Base-by-base conservation (phyloP, 2,329 filamentous ascomycete genomes). In the Colletotrichum paranaense region DNA sequence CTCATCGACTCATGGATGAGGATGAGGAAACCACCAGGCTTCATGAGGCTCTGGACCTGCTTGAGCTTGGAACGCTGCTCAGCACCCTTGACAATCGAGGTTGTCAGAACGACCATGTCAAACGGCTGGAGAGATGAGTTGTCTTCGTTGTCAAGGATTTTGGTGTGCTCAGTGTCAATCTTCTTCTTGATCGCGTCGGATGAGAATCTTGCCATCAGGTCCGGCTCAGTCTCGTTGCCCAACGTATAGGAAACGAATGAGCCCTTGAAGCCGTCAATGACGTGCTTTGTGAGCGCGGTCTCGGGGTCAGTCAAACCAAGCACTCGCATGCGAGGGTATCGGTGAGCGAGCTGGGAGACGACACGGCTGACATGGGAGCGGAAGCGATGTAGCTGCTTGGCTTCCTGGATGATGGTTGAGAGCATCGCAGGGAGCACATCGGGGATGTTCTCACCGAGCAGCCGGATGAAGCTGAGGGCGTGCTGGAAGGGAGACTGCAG, bases 221-320 rank as follows among this genome's bases (percentile, higher is more conserved):
- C 79, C 5, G 72, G 68, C 19, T 63, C 60, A 6, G 77, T 76
- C 68, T 81, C 75, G 42, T 81, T 80, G 1, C 81, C 82, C 52
- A 77, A 80, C 1, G 76, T 79, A 68, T 83, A 83, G 2, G 73
- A 68, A 6, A 58, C 28, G 14, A 75, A 78, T 0, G 84, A 79
- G 12, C 80, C 81, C 3, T 85, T 86, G 4, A 84, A 86, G 1
- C 86, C 86, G 11, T 83, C 85, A 0, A 86, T 64, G 5, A 85
- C 69, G 30, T 80, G 76, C 53, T 78, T 76, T 0, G 78, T 78
- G 38, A 86, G 73, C 19, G 85, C 85, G 11, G 84, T 77, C 66
- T 81, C 79, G 1, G 79, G 74, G 7, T 82, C 81, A 0, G 81
- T 80, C 1, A 86, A 70, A 1, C 81, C 80, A 1, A 87, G 78